Evolutionary conservation across 2,329 filamentous ascomycete genomes (phyloP).

Genomic region (Exophiala aquamarina): DNA sequence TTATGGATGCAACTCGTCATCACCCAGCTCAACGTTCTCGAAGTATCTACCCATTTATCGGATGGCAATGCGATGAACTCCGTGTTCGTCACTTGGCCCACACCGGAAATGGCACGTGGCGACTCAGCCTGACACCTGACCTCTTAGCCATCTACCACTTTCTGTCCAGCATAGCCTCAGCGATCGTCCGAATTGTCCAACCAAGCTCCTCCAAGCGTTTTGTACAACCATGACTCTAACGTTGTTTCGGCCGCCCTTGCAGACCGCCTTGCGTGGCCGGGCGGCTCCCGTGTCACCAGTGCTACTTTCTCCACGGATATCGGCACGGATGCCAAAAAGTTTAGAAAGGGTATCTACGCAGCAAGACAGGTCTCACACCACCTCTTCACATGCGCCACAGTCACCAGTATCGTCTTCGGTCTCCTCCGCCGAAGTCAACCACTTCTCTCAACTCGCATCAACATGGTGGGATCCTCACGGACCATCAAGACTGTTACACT

Average conservation of each 20-base stretch:
- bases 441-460: conserved; percentile 90
- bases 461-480: conserved; percentile 98
- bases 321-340: not conserved
- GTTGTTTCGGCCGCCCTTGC: not conserved
- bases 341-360: no score
- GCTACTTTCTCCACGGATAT: not conserved
- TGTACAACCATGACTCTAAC: not conserved
- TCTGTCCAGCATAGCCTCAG: no score
- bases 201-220: conserved; percentile 1
- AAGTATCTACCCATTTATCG: no score
- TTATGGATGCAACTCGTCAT: no score
- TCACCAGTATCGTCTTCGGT: conserved; percentile 60
- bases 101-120: not conserved
- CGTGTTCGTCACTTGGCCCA: no score
- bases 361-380: not conserved
- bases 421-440: conserved; percentile 83
- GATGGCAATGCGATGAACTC: no score
- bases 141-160: no score
- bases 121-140: conserved; percentile 3
- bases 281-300: not conserved
- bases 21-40: no score
- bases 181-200: not conserved
- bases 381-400: not conserved
- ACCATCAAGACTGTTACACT: conserved; percentile 84
- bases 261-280: not conserved